phyloP scores from a whole-genome alignment of 768 basidiomycete species.

The Phanerochaete sordida region DNA sequence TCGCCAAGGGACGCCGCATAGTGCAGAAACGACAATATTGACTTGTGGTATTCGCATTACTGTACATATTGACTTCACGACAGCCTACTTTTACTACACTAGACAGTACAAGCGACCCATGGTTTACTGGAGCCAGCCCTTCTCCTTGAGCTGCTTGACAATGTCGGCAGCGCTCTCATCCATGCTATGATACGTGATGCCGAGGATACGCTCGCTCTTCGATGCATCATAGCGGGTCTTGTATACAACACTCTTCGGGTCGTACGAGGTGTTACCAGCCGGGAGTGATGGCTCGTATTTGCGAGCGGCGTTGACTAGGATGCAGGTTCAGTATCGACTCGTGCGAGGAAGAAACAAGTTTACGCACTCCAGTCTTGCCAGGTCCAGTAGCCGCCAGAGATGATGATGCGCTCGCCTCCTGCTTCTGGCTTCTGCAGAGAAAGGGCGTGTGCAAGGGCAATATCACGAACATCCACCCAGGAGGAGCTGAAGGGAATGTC shows the following conservation, averaged over 20 bases:
- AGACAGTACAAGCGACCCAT: too few relatives aligned
- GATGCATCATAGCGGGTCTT: background rate
- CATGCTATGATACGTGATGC: conserved; percentile 16
- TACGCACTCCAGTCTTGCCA: conserved; percentile 14
- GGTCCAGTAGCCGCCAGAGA: conserved; percentile 13
- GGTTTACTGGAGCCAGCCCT: conserved; percentile 15
- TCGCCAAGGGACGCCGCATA: too few relatives aligned
- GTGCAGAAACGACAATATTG: too few relatives aligned
- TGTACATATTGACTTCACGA: too few relatives aligned
- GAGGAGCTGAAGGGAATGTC: background rate
- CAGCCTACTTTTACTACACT: too few relatives aligned
- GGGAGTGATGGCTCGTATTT: conserved; percentile 5
- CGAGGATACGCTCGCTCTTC: conserved; percentile 15
- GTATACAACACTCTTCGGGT: conserved; percentile 22
- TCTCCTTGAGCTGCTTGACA: conserved; percentile 19
- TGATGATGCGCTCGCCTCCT: conserved; percentile 35
- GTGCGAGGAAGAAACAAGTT: background rate
- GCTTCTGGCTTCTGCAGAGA: conserved; percentile 24
- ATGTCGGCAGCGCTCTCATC: conserved; percentile 19
- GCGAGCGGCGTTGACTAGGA: conserved; percentile 7
- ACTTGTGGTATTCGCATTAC: too few relatives aligned
- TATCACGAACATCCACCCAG: conserved; percentile 21
- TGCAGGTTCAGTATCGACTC: background rate
- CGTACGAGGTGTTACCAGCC: conserved; percentile 10
- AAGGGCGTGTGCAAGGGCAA: conserved; percentile 9